A percentile compares a stretch with the other conserved stretches of the same genome.
Evolutionary conservation across 73 alveolate genomes (phyloP).

Genomic region (Uronychia setigera): DNA sequence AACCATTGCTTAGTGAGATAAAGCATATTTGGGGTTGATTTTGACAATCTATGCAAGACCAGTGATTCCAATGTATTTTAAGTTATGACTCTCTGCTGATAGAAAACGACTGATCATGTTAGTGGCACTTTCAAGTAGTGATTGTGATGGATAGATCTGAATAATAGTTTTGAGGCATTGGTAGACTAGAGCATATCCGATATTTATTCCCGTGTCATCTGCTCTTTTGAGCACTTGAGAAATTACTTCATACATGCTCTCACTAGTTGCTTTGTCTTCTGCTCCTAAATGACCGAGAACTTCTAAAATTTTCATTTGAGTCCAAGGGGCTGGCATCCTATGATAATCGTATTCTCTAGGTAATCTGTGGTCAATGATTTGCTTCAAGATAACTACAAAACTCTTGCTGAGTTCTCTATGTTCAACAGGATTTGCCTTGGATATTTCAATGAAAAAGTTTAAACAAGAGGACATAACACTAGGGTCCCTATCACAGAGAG

Average conservation of each 20-base stretch:
- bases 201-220: constrained; percentile 97
- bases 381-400: constrained; percentile 87
- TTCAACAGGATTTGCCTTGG: constrained; percentile 75
- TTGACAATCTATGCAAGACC: constrained; percentile 93
- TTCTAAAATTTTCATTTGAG: constrained; percentile 93
- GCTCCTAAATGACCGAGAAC: constrained; percentile 89
- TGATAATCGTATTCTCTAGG: constrained; percentile 99
- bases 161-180: constrained; percentile 97
- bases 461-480: constrained; percentile 97
- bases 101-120: constrained; percentile 91
- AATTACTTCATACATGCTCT: constrained; percentile 96
- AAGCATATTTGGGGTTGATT: constrained; percentile 92
- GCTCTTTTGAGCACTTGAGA: constrained; percentile 91
- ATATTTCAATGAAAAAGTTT: constrained; percentile 85
- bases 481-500: constrained; percentile 98
- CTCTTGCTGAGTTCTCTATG: constrained; percentile 88
- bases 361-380: constrained; percentile 89
- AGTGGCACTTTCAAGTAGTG: constrained; percentile 93
- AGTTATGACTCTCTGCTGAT: constrained; percentile 88
- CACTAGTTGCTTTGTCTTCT: constrained; percentile 94
- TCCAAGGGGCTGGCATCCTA: constrained; percentile 99
- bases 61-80: constrained; percentile 95
- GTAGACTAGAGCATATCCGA: constrained; percentile 97
- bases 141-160: constrained; percentile 87
- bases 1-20: constrained; percentile 93